Conservation (phyloP, 129 eudicot genomes). For the Glebionis coronaria region DNA sequence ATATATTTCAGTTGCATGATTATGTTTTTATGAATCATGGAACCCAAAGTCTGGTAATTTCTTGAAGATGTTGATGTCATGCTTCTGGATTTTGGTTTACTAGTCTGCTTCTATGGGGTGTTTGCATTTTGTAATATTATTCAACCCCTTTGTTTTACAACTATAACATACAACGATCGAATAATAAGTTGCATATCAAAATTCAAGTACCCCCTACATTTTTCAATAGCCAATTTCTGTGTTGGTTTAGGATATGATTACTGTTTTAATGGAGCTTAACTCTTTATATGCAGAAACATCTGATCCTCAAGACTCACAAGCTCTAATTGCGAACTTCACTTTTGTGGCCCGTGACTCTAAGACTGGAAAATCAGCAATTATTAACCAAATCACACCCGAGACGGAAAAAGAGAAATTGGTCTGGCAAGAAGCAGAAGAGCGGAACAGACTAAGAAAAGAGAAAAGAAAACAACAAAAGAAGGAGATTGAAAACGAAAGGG, state of each 20-base stretch:
- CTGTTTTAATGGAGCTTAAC: neutral
- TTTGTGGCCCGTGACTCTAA: conserved; percentile 85
- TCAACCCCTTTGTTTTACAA: neutral
- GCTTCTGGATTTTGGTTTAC: neutral
- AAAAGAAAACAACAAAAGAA: conserved; percentile 48
- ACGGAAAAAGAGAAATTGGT: conserved; percentile 61
- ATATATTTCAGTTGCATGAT: neutral
- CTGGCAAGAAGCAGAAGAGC: conserved; percentile 84
- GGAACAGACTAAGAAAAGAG: conserved; percentile 59
- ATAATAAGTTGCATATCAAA: neutral
- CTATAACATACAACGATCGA: too few relatives aligned
- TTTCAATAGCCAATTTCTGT: too few relatives aligned
- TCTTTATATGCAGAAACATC: conserved; percentile 46
- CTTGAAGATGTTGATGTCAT: too few relatives aligned
- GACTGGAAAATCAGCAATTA: conserved; percentile 77
- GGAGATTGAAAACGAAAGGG: conserved; percentile 36
- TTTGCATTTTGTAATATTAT: neutral
- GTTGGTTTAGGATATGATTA: neutral
- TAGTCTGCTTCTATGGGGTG: neutral
- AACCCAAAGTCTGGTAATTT: neutral
- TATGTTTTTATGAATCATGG: neutral
- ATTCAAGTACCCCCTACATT: neutral
- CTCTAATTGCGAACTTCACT: conserved; percentile 90
- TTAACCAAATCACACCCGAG: conserved; percentile 68
- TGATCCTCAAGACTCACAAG: conserved; percentile 41